Base-by-base conservation (phyloP, 371 early-diverging fungal species). In the Actinomortierella ambigua region DNA sequence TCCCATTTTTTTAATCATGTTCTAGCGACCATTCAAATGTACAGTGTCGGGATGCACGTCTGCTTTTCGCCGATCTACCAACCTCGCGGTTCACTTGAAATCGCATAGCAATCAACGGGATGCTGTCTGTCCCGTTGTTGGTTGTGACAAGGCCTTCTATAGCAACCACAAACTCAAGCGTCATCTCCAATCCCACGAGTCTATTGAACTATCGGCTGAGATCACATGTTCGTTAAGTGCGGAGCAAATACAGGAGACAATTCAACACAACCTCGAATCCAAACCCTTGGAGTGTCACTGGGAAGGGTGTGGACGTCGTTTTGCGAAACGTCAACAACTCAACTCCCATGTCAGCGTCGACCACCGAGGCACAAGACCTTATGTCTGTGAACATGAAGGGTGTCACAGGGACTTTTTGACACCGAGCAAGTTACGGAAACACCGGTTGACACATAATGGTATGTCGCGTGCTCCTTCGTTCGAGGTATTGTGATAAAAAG, bases 61-160 rank as follows among this genome's bases (percentile, higher is more conserved):
- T 7, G 39, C 69, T 9, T 66, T 62, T 39, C 49, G 44, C 17
- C 47, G 65, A 18, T 67, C 59, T 28, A 57, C 50, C 11, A 63
- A 65, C 34, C 44, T 62, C n/a, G 58, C 50, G 5, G 34, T 49
- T 13, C 63, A 69, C 53, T 1, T 53, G 5, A 61, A 55, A 46
- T 26, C 54, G 27, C 61, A 59, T n/a, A 49, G 40, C 24, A 43
- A 27, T 17, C 53, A 81, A 82, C 81, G 85, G 29, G 88, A 88
- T 1, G 89, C 80, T 69, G 47, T 52, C 15, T 91, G 91, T 55
- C 57, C 77, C 1, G 57, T 68, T 24, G 68, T 78, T 27, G 85
- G 79, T 18, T 91, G 92, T 57, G 61, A 48, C 26, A 89, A 88
- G 48, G 56, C 84, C 0, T 91, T 85, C 59, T 53, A 75, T 26